These are phyloP conservation scores for Aspergillus nomiae DNA, from an alignment of 2,329 filamentous ascomycete species.

Conservation along the genomic window DNA sequence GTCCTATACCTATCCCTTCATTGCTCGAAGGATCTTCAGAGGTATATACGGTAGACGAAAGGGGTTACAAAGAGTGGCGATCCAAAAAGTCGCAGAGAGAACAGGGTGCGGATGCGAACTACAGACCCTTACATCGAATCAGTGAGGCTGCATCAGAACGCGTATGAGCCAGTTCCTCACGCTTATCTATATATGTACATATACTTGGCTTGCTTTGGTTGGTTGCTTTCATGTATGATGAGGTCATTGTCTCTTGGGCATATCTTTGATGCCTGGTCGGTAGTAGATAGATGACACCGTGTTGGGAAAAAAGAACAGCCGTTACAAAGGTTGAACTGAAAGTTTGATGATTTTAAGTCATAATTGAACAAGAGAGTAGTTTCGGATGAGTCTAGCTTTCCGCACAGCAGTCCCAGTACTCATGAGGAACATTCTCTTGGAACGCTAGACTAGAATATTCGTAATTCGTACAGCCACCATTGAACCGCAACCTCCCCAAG, in stretches of 20 bases:
- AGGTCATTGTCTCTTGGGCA: not conserved
- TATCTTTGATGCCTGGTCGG: not conserved
- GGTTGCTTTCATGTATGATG: not conserved
- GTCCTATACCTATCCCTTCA: not conserved
- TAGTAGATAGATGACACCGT: not conserved
- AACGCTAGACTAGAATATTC: constrained; percentile 15
- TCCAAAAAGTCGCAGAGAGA: not conserved
- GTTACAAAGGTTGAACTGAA: constrained; percentile 3
- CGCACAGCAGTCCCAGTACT: constrained; percentile 7
- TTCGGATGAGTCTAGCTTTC: not conserved
- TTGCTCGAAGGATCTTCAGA: not conserved
- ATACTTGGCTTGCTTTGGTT: not conserved
- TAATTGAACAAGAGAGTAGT: not conserved
- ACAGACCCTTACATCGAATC: not conserved
- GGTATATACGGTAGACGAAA: not conserved
- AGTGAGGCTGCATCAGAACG: not conserved
- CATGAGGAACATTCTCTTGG: constrained; percentile 1
- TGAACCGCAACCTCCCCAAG: not conserved
- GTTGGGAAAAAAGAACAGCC: not conserved
- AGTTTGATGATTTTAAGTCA: not conserved
- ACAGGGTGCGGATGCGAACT: not conserved
- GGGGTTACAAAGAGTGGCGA: no score
- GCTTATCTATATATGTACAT: not conserved
- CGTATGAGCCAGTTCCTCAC: not conserved
- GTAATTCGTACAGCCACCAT: constrained; percentile 21